Percentiles rank a stretch among this genome's conserved stretches.
These are phyloP conservation scores for Periconia sp. DNA, from an alignment of 2,329 filamentous ascomycete species.

Conservation along the genomic window DNA sequence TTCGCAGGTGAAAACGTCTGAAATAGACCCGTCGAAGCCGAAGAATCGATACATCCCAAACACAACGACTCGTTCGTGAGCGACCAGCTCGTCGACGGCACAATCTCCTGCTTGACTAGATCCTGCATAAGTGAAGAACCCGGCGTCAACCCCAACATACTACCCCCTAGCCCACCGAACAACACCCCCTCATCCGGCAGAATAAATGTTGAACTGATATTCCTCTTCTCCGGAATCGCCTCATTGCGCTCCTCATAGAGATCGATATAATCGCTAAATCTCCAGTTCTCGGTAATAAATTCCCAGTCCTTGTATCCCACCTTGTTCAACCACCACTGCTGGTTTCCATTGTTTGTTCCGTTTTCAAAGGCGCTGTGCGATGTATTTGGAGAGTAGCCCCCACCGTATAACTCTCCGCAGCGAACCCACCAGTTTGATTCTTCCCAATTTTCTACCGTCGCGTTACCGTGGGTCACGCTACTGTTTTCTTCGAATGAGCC, in stretches of 20 bases:
- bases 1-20: conserved; percentile 17
- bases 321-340: conserved; percentile 13
- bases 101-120: conserved; percentile 7
- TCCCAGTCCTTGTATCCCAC: conserved; percentile 10
- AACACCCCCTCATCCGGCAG: conserved; percentile 13
- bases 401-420: conserved; percentile 20
- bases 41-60: conserved; percentile 19
- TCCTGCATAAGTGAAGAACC: conserved; percentile 13
- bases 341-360: conserved; percentile 11
- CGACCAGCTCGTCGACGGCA: conserved; percentile 20
- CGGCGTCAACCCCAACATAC: conserved; percentile 18
- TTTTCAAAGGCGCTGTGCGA: conserved; percentile 14
- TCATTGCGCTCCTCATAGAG: conserved; percentile 11
- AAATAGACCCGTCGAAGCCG: conserved; percentile 10
- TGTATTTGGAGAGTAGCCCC: conserved; percentile 12
- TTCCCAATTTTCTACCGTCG: not conserved
- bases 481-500: conserved; percentile 9
- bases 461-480: not conserved
- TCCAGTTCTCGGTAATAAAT: conserved; percentile 16
- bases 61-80: conserved; percentile 18
- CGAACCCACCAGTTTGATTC: conserved; percentile 8
- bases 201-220: conserved; percentile 13
- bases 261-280: conserved; percentile 17
- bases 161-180: conserved; percentile 16
- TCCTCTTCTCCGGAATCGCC: conserved; percentile 8